Conservation (phyloP, 2,329 filamentous ascomycete genomes). For the Xylariaceae sp. region DNA sequence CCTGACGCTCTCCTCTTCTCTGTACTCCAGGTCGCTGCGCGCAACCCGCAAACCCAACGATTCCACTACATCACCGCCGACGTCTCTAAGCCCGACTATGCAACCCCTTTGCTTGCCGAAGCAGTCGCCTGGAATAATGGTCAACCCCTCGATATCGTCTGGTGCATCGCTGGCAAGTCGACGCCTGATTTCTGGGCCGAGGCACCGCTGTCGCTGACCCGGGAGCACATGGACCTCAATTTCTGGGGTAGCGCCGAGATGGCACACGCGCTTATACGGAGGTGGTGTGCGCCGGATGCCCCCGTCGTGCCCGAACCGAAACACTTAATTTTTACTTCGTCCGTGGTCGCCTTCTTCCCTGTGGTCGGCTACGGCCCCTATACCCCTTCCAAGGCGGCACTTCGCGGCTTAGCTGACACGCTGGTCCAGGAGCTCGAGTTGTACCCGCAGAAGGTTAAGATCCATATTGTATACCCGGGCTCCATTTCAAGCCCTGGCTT, state of each 20-base stretch:
- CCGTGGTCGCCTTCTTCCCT: too few relatives aligned
- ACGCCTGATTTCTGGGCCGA: too few relatives aligned
- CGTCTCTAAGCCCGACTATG: conserved; percentile 66
- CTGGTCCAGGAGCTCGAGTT: conserved; percentile 79
- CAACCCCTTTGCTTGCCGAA: conserved; percentile 64
- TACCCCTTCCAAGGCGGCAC: conserved; percentile 77
- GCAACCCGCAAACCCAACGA: conserved; percentile 61
- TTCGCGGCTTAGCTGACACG: conserved; percentile 78
- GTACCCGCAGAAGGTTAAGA: conserved; percentile 76
- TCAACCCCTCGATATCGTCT: conserved; percentile 74
- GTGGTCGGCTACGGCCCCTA: too few relatives aligned
- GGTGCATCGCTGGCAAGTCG: conserved; percentile 87
- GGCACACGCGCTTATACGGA: too few relatives aligned
- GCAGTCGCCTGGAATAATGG: conserved; percentile 75
- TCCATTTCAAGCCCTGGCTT: conserved; percentile 75
- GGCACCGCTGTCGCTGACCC: too few relatives aligned
- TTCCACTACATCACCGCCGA: conserved; percentile 85
- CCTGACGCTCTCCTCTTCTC: too few relatives aligned
- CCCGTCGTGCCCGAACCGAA: conserved; percentile 50
- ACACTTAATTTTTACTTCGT: too few relatives aligned
- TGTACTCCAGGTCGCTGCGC: conserved; percentile 56
- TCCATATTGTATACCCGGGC: conserved; percentile 80
- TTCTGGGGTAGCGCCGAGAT: too few relatives aligned
- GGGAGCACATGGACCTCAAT: too few relatives aligned
- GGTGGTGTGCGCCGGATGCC: conserved; percentile 60